Evolutionary conservation across 495 filamentous ascomycete genomes (phyloP).

Genomic region (Aspergillus egyptiacus): DNA sequence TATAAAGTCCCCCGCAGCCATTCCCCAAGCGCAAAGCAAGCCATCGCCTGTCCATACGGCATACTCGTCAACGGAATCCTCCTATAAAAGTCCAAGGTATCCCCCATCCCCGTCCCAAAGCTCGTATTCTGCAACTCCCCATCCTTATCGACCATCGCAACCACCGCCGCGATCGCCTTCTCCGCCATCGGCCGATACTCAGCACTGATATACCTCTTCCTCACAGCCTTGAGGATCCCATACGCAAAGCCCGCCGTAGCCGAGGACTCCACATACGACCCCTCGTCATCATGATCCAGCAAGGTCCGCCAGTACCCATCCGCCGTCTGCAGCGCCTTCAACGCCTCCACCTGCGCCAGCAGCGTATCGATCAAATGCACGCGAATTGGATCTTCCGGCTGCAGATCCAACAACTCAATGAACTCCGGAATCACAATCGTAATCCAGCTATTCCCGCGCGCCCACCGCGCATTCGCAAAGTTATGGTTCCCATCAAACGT

Average conservation of each 20-base stretch:
- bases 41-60: conserved; percentile 77
- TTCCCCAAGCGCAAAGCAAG: conserved; percentile 64
- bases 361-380: conserved; percentile 55
- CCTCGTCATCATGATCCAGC: conserved; percentile 48
- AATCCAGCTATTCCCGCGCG: conserved; percentile 61
- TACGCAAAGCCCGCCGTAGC: conserved; percentile 73
- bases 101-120: conserved; percentile 69
- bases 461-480: conserved; percentile 65
- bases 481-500: conserved; percentile 55
- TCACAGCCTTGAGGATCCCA: conserved; percentile 63
- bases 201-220: conserved; percentile 58
- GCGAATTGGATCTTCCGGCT: conserved; percentile 51
- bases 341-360: conserved; percentile 55
- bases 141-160: conserved; percentile 51
- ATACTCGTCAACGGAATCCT: conserved; percentile 63
- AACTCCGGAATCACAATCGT: conserved; percentile 72
- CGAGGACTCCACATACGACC: conserved; percentile 61
- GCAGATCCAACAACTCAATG: conserved; percentile 57
- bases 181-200: conserved; percentile 47
- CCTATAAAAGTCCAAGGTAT: conserved; percentile 61
- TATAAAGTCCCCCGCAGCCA: conserved; percentile 51
- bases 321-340: conserved; percentile 47
- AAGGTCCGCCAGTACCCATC: conserved; percentile 64
- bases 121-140: conserved; percentile 65
- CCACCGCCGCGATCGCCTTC: conserved; percentile 53